Conservation (phyloP, 257 asterid genomes). For the Verbascum thapsus region DNA sequence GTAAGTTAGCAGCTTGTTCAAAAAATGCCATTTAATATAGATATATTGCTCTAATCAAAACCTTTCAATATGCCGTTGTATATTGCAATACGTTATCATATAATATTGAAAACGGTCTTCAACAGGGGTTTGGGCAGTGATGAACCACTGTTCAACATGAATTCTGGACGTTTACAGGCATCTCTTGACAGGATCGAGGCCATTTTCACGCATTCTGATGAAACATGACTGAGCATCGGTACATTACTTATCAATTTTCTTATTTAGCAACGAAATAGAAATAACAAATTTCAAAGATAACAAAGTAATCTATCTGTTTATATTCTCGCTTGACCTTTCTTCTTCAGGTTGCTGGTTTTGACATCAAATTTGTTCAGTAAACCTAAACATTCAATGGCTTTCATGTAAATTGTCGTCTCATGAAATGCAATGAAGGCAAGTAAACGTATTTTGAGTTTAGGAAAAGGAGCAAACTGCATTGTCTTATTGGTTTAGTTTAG, state of each 20-base stretch:
- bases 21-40: background rate
- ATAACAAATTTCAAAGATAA: background rate
- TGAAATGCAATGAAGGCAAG: background rate
- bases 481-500: too few species aligned
- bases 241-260: conserved; percentile 18
- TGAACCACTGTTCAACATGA: conserved; percentile 85
- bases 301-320: background rate
- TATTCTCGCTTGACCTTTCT: too few species aligned
- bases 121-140: conserved; percentile 79
- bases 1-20: conserved; percentile 43
- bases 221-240: conserved; percentile 31
- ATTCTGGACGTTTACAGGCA: conserved; percentile 85
- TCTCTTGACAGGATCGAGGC: conserved; percentile 96
- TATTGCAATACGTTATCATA: too few species aligned
- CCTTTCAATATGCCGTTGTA: background rate
- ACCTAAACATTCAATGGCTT: background rate
- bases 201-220: conserved; percentile 58
- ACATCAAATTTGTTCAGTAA: too few species aligned
- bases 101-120: conserved; percentile 22
- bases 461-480: too few species aligned
- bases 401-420: background rate
- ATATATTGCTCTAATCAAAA: background rate
- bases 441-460: background rate
- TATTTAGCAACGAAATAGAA: background rate
- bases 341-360: too few species aligned